These are phyloP conservation scores for Aspergillus homomorphus DNA, from an alignment of 495 filamentous ascomycete genomes.

Conservation along the genomic window DNA sequence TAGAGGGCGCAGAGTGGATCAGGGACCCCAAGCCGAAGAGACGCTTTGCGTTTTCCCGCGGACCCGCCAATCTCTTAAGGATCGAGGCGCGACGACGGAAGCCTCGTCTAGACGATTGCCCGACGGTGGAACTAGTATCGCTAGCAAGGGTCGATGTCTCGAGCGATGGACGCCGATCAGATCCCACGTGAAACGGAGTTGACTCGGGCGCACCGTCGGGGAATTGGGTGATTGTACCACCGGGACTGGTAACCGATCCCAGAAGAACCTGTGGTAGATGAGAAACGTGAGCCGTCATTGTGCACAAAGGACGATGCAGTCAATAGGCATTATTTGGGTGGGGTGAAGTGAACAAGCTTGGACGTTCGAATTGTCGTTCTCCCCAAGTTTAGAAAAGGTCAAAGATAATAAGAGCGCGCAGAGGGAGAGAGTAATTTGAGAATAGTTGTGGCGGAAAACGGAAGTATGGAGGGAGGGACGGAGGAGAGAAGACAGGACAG, in stretches of 20 bases:
- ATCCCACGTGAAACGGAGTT: conserved; percentile 24
- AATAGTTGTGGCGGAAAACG: neutral
- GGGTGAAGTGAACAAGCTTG: neutral
- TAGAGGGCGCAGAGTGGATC: conserved; percentile 20
- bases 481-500: neutral
- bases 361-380: neutral
- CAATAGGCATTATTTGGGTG: conserved; percentile 20
- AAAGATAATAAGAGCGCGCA: neutral
- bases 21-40: conserved; percentile 45
- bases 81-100: conserved; percentile 31
- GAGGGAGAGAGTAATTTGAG: neutral
- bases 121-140: conserved; percentile 21
- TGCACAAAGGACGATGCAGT: conserved; percentile 17
- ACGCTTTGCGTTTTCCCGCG: conserved; percentile 51
- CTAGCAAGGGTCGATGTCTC: conserved; percentile 12
- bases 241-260: conserved; percentile 21
- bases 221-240: conserved; percentile 22
- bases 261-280: conserved; percentile 31
- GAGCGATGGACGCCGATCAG: conserved; percentile 24
- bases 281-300: conserved; percentile 36
- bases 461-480: neutral
- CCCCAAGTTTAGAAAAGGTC: neutral
- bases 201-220: conserved; percentile 19
- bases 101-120: conserved; percentile 27
- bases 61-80: conserved; percentile 44